phyloP scores from a whole-genome alignment of 2,329 filamentous ascomycete species.

The Tothia fuscella region DNA sequence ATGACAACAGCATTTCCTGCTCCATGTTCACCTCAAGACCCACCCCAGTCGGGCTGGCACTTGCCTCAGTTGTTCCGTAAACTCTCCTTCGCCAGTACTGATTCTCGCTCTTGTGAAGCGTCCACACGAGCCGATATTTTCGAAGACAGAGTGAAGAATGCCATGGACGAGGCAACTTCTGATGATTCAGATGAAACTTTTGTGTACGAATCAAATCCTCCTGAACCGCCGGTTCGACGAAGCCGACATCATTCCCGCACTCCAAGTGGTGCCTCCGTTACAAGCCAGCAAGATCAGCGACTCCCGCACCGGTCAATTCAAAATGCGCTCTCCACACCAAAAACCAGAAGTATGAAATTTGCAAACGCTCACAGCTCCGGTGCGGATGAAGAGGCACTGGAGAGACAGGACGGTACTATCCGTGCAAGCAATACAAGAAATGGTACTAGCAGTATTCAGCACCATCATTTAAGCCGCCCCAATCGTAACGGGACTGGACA shows the following conservation, averaged over 20 bases:
- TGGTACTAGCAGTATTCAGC: slow-evolving; percentile 45
- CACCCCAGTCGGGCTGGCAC: slow-evolving; percentile 3
- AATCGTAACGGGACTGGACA: slow-evolving; percentile 59
- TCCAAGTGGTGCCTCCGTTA: slow-evolving; percentile 76
- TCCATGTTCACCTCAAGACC: background rate
- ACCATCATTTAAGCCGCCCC: slow-evolving; percentile 72
- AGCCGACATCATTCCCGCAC: slow-evolving; percentile 84
- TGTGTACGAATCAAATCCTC: slow-evolving; percentile 95
- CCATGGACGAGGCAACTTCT: slow-evolving; percentile 89
- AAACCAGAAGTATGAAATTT: slow-evolving; percentile 93
- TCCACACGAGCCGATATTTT: slow-evolving; percentile 97
- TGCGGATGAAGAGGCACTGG: slow-evolving; percentile 32
- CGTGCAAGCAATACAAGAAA: slow-evolving; percentile 20
- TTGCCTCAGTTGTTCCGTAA: too few relatives aligned
- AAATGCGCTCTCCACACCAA: slow-evolving; percentile 48
- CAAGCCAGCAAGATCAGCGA: slow-evolving; percentile 50
- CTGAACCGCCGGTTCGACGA: slow-evolving; percentile 43
- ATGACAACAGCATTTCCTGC: background rate
- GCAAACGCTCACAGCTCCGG: slow-evolving; percentile 54
- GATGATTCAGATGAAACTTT: slow-evolving; percentile 98
- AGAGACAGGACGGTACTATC: slow-evolving; percentile 27
- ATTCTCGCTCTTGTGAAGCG: slow-evolving; percentile 34
- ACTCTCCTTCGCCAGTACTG: slow-evolving; percentile 13
- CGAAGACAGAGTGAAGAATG: slow-evolving; percentile 90
- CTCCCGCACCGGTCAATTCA: slow-evolving; percentile 21